Base-by-base conservation (phyloP, 257 asterid genomes). In the Przewalskia tangutica region DNA sequence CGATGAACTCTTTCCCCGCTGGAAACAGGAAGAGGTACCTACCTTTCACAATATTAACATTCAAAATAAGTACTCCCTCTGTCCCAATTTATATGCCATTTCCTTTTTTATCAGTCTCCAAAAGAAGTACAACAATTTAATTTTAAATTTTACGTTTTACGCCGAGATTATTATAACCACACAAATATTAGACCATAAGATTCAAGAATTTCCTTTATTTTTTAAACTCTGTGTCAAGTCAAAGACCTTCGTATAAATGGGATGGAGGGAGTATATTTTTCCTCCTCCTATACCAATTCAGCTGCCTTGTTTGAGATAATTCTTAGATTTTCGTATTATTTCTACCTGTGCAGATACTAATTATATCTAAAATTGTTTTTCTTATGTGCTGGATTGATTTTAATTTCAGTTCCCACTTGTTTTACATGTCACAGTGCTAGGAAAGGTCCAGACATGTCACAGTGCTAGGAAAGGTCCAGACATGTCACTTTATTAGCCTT, bases 1-100 rank as follows among this genome's bases (percentile, higher is more conserved):
- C 89, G 91, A 96, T 86, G 98, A 96, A 88, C 99, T 96, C 88
- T 84, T 96, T 63, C 99, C 99, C 5, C 89, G 81, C 9, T 96
- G 99, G 99, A 96, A 89, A 81, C 84, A 89, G 81, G 97, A 92
- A 83, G 92, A 94, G 95, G 99, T 92, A 83, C 60, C 85, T 76
- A 75, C 82, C 78, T 86, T 81, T 83, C 7, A 46, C 27, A 60
- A 62, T 17, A 79, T 80, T 9, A 11, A 4, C 81, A 27, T 84
- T 27, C 32, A 27, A 27, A 27, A 27, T 27, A 27, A 27, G 1
- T 27, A 27, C 32, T 27, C 32, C 32, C 32, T 27, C 1, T 27
- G 32, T 27, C 32, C 32, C 32, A 27, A 27, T 27, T 27, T 27
- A 27, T 27, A 27, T 38, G 42, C 0, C 42, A 0, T 38, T 38